phyloP scores from a whole-genome alignment of 2,329 filamentous ascomycete species.

The Triangularia setosa region DNA sequence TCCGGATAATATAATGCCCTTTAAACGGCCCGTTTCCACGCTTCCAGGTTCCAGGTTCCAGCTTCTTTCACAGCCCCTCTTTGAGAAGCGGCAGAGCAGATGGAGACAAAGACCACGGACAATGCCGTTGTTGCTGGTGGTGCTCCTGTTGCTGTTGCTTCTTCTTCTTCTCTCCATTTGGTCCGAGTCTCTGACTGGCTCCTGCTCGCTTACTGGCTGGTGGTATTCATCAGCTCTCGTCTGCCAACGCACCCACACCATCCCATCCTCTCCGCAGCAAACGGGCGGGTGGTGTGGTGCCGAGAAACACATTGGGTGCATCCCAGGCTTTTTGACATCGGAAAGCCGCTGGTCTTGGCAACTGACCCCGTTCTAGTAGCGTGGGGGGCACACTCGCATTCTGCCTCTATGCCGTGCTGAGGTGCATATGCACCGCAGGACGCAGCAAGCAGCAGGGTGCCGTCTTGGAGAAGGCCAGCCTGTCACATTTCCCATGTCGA shows the following conservation, averaged over 20 bases:
- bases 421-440: not conserved
- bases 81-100: not conserved
- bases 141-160: not conserved
- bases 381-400: not conserved
- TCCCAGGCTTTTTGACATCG: not conserved
- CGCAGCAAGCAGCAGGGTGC: not conserved
- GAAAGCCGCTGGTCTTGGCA: conserved; percentile 3
- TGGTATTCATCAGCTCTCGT: not conserved
- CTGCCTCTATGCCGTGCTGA: not conserved
- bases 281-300: not conserved
- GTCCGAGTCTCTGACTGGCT: too few species aligned
- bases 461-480: not conserved
- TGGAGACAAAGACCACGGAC: not conserved
- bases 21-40: not conserved
- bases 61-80: not conserved
- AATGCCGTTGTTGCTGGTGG: not conserved
- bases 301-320: not conserved
- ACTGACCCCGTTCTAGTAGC: conserved; percentile 1
- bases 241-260: not conserved
- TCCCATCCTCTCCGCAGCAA: not conserved
- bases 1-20: not conserved
- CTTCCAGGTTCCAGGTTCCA: not conserved
- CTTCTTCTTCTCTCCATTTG: too few species aligned
- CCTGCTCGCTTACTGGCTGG: too few species aligned
- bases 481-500: not conserved